A percentile compares a stretch with the other conserved stretches of the same genome.
These are phyloP conservation scores for Cenchrus purpureus DNA, from an alignment of 176 grass and related monocot genomes.

Conservation along the genomic window DNA sequence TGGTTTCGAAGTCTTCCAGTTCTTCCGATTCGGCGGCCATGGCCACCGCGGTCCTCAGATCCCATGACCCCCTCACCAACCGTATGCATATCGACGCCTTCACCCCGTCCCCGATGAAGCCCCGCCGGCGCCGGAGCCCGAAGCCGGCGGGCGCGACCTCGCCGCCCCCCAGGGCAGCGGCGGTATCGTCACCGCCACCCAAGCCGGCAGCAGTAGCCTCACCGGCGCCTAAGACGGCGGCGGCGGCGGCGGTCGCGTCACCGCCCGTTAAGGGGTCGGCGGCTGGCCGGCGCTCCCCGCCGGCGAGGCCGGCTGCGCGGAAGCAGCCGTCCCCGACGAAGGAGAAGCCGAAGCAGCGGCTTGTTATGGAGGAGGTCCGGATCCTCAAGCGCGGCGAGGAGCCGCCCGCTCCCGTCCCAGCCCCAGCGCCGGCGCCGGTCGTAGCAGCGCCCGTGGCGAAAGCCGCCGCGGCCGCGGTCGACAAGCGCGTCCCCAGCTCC, in stretches of 20 bases:
- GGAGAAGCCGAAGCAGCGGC: conserved; percentile 28
- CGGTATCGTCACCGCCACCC: background rate
- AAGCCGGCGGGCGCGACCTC: conserved; percentile 25
- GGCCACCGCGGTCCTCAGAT: conserved; percentile 59
- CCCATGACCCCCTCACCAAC: conserved; percentile 46
- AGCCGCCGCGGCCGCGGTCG: background rate
- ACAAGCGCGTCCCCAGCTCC: background rate
- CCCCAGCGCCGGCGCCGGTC: background rate
- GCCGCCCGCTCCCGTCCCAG: background rate
- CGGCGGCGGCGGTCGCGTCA: background rate
- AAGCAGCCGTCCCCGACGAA: conserved; percentile 37
- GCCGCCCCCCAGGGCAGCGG: background rate
- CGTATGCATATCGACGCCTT: conserved; percentile 52
- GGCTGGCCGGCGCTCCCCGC: background rate
- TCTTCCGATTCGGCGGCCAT: conserved; percentile 9
- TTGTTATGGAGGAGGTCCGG: conserved; percentile 55
- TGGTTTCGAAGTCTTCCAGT: background rate
- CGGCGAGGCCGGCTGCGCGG: background rate
- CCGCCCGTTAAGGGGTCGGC: background rate
- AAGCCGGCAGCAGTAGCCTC: background rate
- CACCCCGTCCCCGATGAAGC: conserved; percentile 32
- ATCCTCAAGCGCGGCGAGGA: conserved; percentile 84
- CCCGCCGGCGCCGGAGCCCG: conserved; percentile 18
- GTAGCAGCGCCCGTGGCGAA: background rate
- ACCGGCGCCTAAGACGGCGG: background rate